Evolutionary conservation across 805 yeast species (phyloP).

Genomic region (Jamesozyma rosinii): DNA sequence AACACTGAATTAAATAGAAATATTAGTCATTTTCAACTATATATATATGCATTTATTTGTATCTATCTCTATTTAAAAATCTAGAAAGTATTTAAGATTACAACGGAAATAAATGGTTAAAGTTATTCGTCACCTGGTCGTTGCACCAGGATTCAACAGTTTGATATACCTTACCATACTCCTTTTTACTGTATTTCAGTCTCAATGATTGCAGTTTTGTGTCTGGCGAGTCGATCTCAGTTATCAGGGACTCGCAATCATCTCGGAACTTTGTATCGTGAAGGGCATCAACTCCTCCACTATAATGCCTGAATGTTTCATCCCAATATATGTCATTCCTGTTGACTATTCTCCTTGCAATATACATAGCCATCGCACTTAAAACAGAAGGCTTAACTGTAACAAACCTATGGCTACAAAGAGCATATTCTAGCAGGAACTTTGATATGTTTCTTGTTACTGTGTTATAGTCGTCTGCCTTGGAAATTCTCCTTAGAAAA

Average conservation of each 20-base stretch:
- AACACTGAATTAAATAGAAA: too few relatives aligned
- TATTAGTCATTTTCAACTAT: not conserved
- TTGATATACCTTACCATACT: conserved; percentile 13
- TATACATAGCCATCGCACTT: conserved; percentile 82
- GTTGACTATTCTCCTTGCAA: conserved; percentile 53
- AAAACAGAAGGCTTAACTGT: conserved; percentile 66
- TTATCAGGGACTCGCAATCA: conserved; percentile 18
- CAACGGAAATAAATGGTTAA: conserved; percentile 6
- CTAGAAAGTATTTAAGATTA: conserved; percentile 1
- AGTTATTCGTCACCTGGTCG: conserved; percentile 4
- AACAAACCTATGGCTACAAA: conserved; percentile 67
- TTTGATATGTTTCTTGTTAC: conserved; percentile 79
- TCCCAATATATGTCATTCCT: conserved; percentile 20
- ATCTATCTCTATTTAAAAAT: not conserved
- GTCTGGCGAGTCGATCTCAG: conserved; percentile 23
- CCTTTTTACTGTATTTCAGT: conserved; percentile 18
- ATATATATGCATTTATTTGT: not conserved
- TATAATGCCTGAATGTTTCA: conserved; percentile 18
- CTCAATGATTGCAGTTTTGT: conserved; percentile 23
- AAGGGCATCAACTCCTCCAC: conserved; percentile 22
- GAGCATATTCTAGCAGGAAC: conserved; percentile 67
- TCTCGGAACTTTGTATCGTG: conserved; percentile 17
- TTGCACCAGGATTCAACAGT: conserved; percentile 8
- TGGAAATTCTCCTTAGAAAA: conserved; percentile 77
- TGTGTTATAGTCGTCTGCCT: conserved; percentile 83